A percentile compares a stretch with the other conserved stretches of the same genome.
These are phyloP conservation scores for Malbranchea zuffiana DNA, from an alignment of 2,329 filamentous ascomycete genomes.

Conservation along the genomic window DNA sequence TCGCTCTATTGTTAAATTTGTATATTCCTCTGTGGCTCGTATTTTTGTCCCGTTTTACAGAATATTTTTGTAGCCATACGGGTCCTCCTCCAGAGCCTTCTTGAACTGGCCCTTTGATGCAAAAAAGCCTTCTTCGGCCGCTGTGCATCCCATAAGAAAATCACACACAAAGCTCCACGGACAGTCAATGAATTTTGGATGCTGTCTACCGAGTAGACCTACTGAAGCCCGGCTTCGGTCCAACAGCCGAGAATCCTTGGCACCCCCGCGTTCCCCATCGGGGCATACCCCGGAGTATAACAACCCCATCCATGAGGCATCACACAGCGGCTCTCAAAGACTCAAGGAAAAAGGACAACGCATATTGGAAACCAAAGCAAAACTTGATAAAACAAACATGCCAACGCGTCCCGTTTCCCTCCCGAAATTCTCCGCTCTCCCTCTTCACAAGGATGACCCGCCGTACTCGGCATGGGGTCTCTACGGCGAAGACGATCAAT, in stretches of 20 bases:
- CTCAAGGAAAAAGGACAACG: too few species aligned
- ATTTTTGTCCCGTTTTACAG: not conserved
- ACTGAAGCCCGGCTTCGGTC: too few species aligned
- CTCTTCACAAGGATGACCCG: slow-evolving; percentile 14
- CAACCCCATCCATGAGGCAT: too few species aligned
- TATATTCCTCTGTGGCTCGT: not conserved
- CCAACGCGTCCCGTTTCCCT: slow-evolving; percentile 9
- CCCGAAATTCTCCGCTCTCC: slow-evolving; percentile 14
- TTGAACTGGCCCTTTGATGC: slow-evolving; percentile 52
- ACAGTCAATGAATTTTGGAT: slow-evolving; percentile 53
- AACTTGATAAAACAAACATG: too few species aligned
- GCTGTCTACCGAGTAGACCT: too few species aligned
- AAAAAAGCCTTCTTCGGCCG: slow-evolving; percentile 48
- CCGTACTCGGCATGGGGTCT: slow-evolving; percentile 34
- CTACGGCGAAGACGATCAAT: slow-evolving; percentile 47
- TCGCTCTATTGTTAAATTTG: not conserved
- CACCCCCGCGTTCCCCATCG: too few species aligned
- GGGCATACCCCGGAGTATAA: too few species aligned
- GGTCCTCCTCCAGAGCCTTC: slow-evolving; percentile 36
- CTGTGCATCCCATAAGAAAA: slow-evolving; percentile 44
- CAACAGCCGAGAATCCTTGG: too few species aligned
- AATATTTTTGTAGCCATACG: not conserved
- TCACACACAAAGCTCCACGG: slow-evolving; percentile 42
- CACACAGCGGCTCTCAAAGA: too few species aligned
- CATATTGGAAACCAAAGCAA: too few species aligned